Conservation (phyloP, 148 eudicot genomes). For the Mesembryanthemum crystallinum region DNA sequence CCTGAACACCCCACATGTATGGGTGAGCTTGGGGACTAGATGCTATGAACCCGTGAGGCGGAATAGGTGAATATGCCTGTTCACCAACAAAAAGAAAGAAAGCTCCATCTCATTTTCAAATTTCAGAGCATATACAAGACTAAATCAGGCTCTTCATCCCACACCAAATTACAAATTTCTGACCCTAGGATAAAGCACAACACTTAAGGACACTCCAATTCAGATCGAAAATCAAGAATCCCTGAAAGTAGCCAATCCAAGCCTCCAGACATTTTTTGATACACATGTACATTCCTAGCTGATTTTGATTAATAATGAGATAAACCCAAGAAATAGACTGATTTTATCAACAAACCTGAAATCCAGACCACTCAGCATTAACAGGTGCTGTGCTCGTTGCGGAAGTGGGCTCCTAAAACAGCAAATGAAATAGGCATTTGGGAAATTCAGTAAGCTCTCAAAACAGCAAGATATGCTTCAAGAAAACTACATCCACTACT, state of each 20-base stretch:
- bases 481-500: conserved; percentile 1
- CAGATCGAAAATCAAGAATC: background rate
- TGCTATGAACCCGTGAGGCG: conserved; percentile 84
- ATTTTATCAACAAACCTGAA: conserved; percentile 58
- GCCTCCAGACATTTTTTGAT: background rate
- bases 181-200: background rate
- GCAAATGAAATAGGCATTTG: conserved; percentile 6
- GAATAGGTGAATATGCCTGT: conserved; percentile 96
- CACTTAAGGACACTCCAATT: conserved; percentile 3
- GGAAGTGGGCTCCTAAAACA: conserved; percentile 68
- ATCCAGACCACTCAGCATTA: conserved; percentile 91
- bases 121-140: background rate
- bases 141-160: conserved; percentile 8
- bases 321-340: background rate
- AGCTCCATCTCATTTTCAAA: background rate
- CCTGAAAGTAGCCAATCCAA: background rate
- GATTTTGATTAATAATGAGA: background rate
- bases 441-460: conserved; percentile 15
- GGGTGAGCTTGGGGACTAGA: conserved; percentile 95
- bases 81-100: conserved; percentile 22
- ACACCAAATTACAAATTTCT: background rate
- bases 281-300: background rate
- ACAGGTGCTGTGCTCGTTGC: conserved; percentile 54
- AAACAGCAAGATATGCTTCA: background rate
- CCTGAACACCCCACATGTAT: conserved; percentile 99